Evolutionary conservation across 2,329 filamentous ascomycete species (phyloP).

Genomic region (Neonectria sp.): DNA sequence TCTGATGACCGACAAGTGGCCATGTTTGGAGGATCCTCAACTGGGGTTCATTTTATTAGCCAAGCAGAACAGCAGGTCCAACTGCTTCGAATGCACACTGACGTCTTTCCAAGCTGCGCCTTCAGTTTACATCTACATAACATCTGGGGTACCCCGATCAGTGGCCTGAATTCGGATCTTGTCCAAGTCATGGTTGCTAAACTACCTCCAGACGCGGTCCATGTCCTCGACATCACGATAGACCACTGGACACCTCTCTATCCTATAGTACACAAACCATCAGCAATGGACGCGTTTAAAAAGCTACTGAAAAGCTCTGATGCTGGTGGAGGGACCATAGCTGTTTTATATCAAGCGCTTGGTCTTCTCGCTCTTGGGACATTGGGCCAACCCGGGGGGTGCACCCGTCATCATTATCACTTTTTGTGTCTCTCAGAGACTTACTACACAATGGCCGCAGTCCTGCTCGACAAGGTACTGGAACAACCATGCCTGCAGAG

Average conservation of each 20-base stretch:
- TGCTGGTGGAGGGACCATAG: background rate
- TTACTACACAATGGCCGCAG: conserved; percentile 36
- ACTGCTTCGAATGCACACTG: conserved; percentile 40
- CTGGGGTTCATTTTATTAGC: conserved; percentile 47
- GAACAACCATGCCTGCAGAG: conserved; percentile 37
- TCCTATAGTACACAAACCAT: conserved; percentile 39
- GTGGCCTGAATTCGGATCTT: background rate
- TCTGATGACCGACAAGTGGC: conserved; percentile 38
- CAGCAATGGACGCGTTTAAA: conserved; percentile 29
- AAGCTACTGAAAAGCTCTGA: conserved; percentile 10
- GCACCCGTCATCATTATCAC: conserved; percentile 33
- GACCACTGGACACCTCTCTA: conserved; percentile 32
- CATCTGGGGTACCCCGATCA: conserved; percentile 34
- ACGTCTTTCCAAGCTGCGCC: conserved; percentile 43
- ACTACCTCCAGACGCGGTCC: conserved; percentile 31
- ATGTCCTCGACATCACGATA: conserved; percentile 35
- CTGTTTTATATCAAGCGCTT: conserved; percentile 36
- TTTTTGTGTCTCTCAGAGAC: conserved; percentile 42
- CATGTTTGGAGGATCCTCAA: conserved; percentile 47
- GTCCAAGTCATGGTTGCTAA: conserved; percentile 27
- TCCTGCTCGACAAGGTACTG: conserved; percentile 34
- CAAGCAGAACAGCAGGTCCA: conserved; percentile 47
- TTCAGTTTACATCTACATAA: conserved; percentile 43
- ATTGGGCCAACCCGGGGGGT: conserved; percentile 31
- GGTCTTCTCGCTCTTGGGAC: conserved; percentile 40